A percentile compares a stretch with the other conserved stretches of the same genome.
Conservation (phyloP, 2,329 filamentous ascomycete species). For the Pyricularia sp. region DNA sequence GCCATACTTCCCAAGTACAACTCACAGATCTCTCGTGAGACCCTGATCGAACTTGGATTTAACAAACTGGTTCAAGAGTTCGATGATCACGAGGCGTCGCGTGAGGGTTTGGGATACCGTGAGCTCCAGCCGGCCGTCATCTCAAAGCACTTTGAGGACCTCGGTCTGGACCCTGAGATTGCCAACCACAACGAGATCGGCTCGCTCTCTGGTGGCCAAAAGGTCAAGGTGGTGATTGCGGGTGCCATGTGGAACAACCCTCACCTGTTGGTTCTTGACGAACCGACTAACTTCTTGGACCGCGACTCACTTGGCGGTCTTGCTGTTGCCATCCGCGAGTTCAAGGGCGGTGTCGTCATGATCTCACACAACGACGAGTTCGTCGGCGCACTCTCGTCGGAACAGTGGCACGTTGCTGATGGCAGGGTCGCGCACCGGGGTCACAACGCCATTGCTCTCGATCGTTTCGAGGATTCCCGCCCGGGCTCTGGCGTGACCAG, state of each 20-base stretch:
- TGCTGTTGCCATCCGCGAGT: conserved; percentile 94
- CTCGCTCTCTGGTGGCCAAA: conserved; percentile 89
- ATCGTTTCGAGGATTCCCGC: conserved; percentile 77
- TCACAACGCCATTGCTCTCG: conserved; percentile 56
- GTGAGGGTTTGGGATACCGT: conserved; percentile 93
- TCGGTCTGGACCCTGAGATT: conserved; percentile 92
- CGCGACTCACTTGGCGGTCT: conserved; percentile 93
- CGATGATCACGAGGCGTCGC: conserved; percentile 96
- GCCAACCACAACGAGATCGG: conserved; percentile 98
- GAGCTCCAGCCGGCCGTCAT: conserved; percentile 87
- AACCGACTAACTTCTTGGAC: conserved; percentile 98
- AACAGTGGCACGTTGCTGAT: conserved; percentile 90
- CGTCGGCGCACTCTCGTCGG: conserved; percentile 84
- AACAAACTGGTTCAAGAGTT: conserved; percentile 94
- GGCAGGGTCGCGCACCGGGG: conserved; percentile 80
- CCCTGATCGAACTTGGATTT: conserved; percentile 73
- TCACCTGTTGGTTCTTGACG: conserved; percentile 90
- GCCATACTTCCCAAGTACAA: conserved; percentile 85
- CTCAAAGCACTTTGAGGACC: conserved; percentile 94
- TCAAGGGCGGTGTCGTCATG: conserved; percentile 97
- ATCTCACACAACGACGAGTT: conserved; percentile 99
- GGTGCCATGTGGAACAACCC: conserved; percentile 99
- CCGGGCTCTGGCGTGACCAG: conserved; percentile 30
- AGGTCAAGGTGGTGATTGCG: conserved; percentile 96
- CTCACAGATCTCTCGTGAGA: conserved; percentile 85